Percentiles rank a stretch among this genome's conserved stretches.
Conservation (phyloP, 192 early-diverging fungal genomes). For the Backusella australiensis region DNA sequence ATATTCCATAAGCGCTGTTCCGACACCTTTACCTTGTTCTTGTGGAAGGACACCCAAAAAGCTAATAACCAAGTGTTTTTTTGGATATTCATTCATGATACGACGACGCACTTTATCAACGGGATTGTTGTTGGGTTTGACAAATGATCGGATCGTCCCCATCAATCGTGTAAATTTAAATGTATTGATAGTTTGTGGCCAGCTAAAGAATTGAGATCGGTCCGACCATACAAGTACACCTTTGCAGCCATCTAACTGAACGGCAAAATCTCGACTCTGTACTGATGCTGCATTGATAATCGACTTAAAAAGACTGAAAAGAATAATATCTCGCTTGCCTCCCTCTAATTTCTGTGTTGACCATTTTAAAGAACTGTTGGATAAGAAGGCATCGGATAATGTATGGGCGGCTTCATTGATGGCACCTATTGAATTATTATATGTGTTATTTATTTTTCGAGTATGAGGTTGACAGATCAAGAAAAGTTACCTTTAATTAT, state of each 20-base stretch:
- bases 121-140: background rate
- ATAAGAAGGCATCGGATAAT: conserved; percentile 24
- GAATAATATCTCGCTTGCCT: conserved; percentile 6
- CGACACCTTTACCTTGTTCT: conserved; percentile 34
- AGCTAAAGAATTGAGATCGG: conserved; percentile 7
- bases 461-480: background rate
- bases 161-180: conserved; percentile 9
- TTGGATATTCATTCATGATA: background rate
- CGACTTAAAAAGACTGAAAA: conserved; percentile 24
- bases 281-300: conserved; percentile 20
- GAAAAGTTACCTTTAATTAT: conserved; percentile 15
- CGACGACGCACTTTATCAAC: conserved; percentile 11
- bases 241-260: conserved; percentile 40
- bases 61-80: conserved; percentile 15
- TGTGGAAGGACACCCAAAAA: conserved; percentile 31
- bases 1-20: conserved; percentile 22
- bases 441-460: background rate
- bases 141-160: background rate
- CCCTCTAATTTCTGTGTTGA: background rate
- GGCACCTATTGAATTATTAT: conserved; percentile 17
- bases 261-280: conserved; percentile 30
- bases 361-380: conserved; percentile 20
- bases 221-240: conserved; percentile 33
- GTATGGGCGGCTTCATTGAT: conserved; percentile 35
- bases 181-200: background rate